phyloP scores from a whole-genome alignment of 305 asterid genomes.

The Fraxinus velutina region DNA sequence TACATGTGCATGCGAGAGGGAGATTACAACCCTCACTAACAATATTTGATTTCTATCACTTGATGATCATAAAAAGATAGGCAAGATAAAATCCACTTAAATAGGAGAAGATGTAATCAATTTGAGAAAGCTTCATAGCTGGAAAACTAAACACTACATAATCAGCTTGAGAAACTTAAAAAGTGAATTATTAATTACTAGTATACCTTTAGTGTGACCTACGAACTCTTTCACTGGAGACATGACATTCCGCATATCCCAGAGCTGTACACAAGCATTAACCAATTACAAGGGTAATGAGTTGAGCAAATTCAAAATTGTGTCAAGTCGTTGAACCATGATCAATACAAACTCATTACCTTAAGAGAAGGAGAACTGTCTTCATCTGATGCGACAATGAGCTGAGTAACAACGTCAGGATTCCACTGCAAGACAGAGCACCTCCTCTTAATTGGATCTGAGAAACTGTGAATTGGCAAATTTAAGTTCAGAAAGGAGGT shows the following conservation, averaged over 20 bases:
- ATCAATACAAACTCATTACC: constrained; percentile 39
- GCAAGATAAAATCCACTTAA: background rate
- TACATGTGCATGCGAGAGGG: background rate
- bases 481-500: constrained; percentile 25
- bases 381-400: constrained; percentile 95
- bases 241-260: constrained; percentile 95
- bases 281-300: constrained; percentile 24
- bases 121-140: background rate
- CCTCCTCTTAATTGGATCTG: constrained; percentile 77
- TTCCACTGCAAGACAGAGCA: constrained; percentile 99
- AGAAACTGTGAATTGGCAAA: constrained; percentile 58
- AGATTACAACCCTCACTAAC: background rate
- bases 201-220: constrained; percentile 93
- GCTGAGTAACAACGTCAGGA: constrained; percentile 91
- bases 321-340: constrained; percentile 14
- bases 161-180: background rate
- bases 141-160: background rate
- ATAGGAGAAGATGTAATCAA: constrained; percentile 13
- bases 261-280: constrained; percentile 58
- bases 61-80: constrained; percentile 5
- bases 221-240: constrained; percentile 89
- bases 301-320: constrained; percentile 11
- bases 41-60: constrained; percentile 13
- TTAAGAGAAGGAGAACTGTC: constrained; percentile 83
- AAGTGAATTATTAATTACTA: constrained; percentile 8